Conservation (phyloP, 768 basidiomycete genomes). For the Lentinula sp. region DNA sequence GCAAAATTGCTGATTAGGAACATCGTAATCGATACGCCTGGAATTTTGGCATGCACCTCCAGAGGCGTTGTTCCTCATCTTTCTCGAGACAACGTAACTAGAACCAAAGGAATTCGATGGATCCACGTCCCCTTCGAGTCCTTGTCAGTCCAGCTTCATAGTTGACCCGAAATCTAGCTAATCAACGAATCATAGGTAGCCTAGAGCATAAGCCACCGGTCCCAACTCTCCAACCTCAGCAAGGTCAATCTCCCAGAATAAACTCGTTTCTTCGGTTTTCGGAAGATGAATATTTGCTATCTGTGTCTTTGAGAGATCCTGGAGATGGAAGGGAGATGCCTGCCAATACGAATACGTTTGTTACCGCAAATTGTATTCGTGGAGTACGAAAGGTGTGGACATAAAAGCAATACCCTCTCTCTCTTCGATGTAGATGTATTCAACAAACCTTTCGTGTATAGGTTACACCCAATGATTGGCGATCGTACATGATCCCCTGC, state of each 20-base stretch:
- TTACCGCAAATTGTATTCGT: constrained; percentile 54
- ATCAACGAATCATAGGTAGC: constrained; percentile 22
- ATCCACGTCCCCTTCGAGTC: constrained; percentile 72
- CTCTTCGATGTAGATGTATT: neutral
- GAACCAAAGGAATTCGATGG: constrained; percentile 49
- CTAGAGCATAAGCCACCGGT: constrained; percentile 63
- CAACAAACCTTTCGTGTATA: constrained; percentile 16
- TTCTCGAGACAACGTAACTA: constrained; percentile 51
- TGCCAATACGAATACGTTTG: constrained; percentile 53
- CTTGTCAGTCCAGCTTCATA: constrained; percentile 51
- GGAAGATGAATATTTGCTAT: constrained; percentile 41
- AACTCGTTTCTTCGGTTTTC: constrained; percentile 61
- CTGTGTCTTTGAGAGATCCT: constrained; percentile 62
- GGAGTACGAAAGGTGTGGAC: constrained; percentile 66
- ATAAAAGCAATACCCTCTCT: neutral
- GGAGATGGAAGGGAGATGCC: constrained; percentile 63
- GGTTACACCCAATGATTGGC: constrained; percentile 55
- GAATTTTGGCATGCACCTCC: constrained; percentile 55
- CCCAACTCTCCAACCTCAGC: constrained; percentile 44
- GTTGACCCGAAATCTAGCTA: neutral
- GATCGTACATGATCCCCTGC: constrained; percentile 40
- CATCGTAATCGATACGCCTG: constrained; percentile 52
- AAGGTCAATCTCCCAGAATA: constrained; percentile 40
- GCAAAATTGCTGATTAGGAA: neutral
- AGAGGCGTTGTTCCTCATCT: constrained; percentile 74